Base-by-base conservation (phyloP, 192 early-diverging fungal genomes). In the Coemansia guatemalensis region DNA sequence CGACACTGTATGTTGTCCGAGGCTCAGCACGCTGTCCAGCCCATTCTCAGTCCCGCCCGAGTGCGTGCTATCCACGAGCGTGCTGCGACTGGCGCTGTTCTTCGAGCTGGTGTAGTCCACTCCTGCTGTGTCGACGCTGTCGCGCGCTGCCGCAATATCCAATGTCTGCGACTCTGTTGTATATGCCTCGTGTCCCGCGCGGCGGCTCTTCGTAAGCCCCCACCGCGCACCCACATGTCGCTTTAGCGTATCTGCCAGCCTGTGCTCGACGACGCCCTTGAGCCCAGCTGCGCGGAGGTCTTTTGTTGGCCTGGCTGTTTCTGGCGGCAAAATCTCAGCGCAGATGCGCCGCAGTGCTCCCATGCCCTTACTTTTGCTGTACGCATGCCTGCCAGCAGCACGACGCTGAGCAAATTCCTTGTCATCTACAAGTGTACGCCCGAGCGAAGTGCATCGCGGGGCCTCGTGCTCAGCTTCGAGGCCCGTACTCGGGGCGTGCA, bases 31-130 rank as follows among this genome's bases (percentile, higher is more conserved):
- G 33, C 33, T 53, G 5, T 27, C 21, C 2, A 17, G 3, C 24
- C 39, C 18, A 17, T 17, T 14, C 12, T 53, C 44, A 18, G 21
- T 30, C 5, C 18, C 29, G 18, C 7, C 18, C 11, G 48, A 14
- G 2, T 54, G 3, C 4, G 53, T 59, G 29, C 67, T 65, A 18
- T 58, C 55, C 5, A 66, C 50, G 7, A 78, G 60, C 20, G 69
- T 78, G 59, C 55, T 72, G 11, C 55, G 62, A 47, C 69, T 78
- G 11, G 49, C 52, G 51, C 62, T 72, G 47, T 50, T 33, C 20
- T 53, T 63, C 1, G 56, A 64, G 24, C 65, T 59, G 26, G 48
- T 26, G 53, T 53, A 48, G 9, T 62, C 57, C n/a, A 32, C 8
- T 2, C 6, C 14, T 25, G 48, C 22, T 12, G 24, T 17, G 12